These are phyloP conservation scores for Nakazawaea ishiwadae DNA, from an alignment of 805 yeast species.

Conservation along the genomic window DNA sequence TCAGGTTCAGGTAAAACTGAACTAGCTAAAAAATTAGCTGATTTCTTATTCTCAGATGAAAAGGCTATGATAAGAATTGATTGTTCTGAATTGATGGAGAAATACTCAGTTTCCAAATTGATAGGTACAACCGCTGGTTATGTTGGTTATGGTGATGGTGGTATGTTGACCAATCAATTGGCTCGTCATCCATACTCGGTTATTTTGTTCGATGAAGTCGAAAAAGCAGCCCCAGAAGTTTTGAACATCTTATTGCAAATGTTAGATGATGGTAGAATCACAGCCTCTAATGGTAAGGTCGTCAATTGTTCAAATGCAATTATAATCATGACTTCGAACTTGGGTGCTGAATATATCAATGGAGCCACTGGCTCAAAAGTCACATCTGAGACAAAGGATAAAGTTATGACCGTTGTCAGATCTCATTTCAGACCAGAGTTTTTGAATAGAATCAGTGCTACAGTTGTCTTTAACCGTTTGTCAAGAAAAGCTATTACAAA, in stretches of 20 bases:
- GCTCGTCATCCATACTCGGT: conserved; percentile 93
- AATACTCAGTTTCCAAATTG: conserved; percentile 91
- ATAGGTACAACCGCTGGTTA: conserved; percentile 98
- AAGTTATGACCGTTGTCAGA: conserved; percentile 80
- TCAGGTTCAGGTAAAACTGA: conserved; percentile 99
- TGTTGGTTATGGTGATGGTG: conserved; percentile 97
- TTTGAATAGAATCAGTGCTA: conserved; percentile 90
- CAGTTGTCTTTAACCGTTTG: conserved; percentile 87
- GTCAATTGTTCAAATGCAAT: conserved; percentile 91
- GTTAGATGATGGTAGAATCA: conserved; percentile 93
- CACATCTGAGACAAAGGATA: conserved; percentile 61
- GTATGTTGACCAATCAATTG: conserved; percentile 88
- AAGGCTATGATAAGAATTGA: conserved; percentile 96
- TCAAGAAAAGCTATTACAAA: conserved; percentile 88
- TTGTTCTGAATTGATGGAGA: conserved; percentile 94
- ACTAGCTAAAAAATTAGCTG: conserved; percentile 94
- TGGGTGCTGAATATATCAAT: conserved; percentile 89
- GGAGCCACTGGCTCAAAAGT: conserved; percentile 58
- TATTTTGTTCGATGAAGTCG: conserved; percentile 95
- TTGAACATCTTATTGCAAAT: conserved; percentile 87
- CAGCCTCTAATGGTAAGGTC: conserved; percentile 90
- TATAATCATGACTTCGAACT: conserved; percentile 93
- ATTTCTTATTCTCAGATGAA: conserved; percentile 93
- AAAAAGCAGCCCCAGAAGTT: conserved; percentile 98
- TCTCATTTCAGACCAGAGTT: conserved; percentile 96